Evolutionary conservation across 2,329 filamentous ascomycete genomes (phyloP), one percentile per base, ranked within the genome.

Genomic region (Atkinsonella texensis): DNA sequence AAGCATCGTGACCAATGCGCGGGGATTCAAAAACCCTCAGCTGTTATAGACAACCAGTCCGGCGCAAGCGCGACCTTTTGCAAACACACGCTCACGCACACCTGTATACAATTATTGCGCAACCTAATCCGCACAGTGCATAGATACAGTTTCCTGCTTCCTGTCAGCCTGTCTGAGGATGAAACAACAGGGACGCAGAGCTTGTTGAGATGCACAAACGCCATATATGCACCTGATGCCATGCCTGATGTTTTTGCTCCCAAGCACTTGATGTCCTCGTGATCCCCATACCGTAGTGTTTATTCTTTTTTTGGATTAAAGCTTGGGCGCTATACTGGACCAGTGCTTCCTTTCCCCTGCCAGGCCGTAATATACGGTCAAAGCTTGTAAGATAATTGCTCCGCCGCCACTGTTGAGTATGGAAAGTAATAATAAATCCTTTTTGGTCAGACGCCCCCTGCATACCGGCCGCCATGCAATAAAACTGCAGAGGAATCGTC

Each of bases 231-330:
- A 40, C 47, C 9, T 32, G 18, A 4, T 42, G 17, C 15, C 8
- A 15, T 13, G 11, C 20, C 20, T 15, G n/a, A 10, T 43, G 33
- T 49, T 42, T 18, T 49, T 46, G 38, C 42, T 51, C 52, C 57
- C 54, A 23, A 28, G 7, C 28, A 28, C 57, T 54, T 59, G 57
- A 55, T 50, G 59, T 60, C 59, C 59, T 61, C 61, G 58, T 62
- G 60, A 62, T 59, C 46, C 15, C 31, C 18, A 32, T 49, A n/a
- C 46, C 40, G n/a, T n/a, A n/a, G n/a, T n/a, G n/a, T n/a, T n/a
- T n/a, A n/a, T n/a, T n/a, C n/a, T n/a, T n/a, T n/a, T n/a, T n/a
- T n/a, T n/a, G n/a, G n/a, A n/a, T n/a, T n/a, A n/a, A n/a, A n/a
- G n/a, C n/a, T n/a, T n/a, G n/a, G 46, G 40, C 23, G 42, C 41